phyloP scores from a whole-genome alignment of 177 flowering plant genomes.

The Telopea speciosissima region DNA sequence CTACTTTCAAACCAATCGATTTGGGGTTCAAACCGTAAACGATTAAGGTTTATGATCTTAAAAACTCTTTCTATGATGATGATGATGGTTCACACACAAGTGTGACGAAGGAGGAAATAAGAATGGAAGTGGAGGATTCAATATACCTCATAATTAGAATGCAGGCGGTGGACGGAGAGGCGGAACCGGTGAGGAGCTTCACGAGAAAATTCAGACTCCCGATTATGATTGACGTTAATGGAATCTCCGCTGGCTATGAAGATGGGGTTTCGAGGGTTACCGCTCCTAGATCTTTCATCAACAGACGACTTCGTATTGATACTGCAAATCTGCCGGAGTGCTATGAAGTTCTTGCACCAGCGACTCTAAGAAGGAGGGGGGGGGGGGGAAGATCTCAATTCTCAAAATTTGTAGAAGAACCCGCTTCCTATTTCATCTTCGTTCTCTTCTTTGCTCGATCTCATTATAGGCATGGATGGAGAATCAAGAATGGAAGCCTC shows the following conservation, averaged over 20 bases:
- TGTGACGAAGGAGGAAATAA: constrained; percentile 67
- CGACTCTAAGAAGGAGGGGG: constrained; percentile 9
- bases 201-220: constrained; percentile 72
- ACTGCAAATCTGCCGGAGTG: constrained; percentile 11
- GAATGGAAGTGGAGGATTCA: constrained; percentile 70
- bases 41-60: too few relatives aligned
- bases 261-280: constrained; percentile 52
- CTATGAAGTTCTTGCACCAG: constrained; percentile 10
- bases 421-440: too few relatives aligned
- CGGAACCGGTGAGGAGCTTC: constrained; percentile 41
- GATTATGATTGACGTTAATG: constrained; percentile 35
- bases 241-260: constrained; percentile 51
- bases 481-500: too few relatives aligned
- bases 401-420: too few relatives aligned
- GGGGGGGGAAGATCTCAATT: too few relatives aligned
- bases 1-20: too few relatives aligned
- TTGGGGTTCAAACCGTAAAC: too few relatives aligned
- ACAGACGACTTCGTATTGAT: constrained; percentile 15
- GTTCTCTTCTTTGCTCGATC: too few relatives aligned
- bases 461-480: too few relatives aligned
- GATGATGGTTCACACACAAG: constrained; percentile 25
- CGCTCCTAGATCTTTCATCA: constrained; percentile 36
- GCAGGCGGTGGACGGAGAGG: constrained; percentile 24
- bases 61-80: too few relatives aligned
- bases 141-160: constrained; percentile 63